Conservation (phyloP, 2,329 filamentous ascomycete genomes). For the Alternaria ventricosa region DNA sequence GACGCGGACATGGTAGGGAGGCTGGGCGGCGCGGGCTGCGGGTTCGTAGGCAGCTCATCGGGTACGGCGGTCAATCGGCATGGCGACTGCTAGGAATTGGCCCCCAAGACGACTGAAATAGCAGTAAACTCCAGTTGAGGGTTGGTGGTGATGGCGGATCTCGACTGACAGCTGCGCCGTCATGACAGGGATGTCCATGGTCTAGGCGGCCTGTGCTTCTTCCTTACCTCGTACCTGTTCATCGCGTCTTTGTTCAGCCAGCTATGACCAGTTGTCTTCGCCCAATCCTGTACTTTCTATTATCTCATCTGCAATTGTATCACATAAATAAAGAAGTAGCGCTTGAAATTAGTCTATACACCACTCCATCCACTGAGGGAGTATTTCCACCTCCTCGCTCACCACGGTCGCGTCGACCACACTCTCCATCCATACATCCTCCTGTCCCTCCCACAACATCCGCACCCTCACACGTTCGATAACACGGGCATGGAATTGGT, state of each 20-base stretch:
- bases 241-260: neutral
- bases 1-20: constrained; percentile 43
- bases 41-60: constrained; percentile 40
- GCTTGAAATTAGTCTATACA: too few relatives aligned
- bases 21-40: constrained; percentile 35
- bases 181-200: constrained; percentile 7
- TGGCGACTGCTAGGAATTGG: constrained; percentile 28
- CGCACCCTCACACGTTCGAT: too few relatives aligned
- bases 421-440: too few relatives aligned
- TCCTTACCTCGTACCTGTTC: neutral
- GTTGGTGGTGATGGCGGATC: neutral
- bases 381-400: too few relatives aligned
- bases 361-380: too few relatives aligned
- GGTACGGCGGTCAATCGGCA: constrained; percentile 34
- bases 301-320: too few relatives aligned
- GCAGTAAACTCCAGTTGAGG: constrained; percentile 6
- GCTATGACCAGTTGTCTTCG: too few relatives aligned
- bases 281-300: too few relatives aligned
- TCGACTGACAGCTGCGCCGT: constrained; percentile 8
- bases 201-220: constrained; percentile 8
- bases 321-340: too few relatives aligned
- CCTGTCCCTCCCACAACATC: too few relatives aligned
- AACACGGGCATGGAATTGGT: too few relatives aligned
- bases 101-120: constrained; percentile 5
- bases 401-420: too few relatives aligned